Base-by-base conservation (phyloP, 2,329 filamentous ascomycete genomes). In the Pseudofabraea citricarpa region DNA sequence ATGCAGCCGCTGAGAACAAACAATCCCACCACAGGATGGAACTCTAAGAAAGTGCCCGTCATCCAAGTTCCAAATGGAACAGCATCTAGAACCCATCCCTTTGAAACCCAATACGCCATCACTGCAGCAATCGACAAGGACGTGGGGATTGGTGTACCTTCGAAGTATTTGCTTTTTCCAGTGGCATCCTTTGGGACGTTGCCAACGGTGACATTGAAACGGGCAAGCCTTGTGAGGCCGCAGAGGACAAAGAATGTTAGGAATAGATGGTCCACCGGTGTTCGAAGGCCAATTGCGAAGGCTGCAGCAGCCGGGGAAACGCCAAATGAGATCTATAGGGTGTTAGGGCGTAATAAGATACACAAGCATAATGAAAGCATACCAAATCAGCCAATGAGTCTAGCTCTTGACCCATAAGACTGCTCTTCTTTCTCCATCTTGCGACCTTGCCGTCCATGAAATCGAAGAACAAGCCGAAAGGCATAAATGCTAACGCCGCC, bases 361-460 rank as follows among this genome's bases (percentile, higher is more conserved):
- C 36, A 12, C 40, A 40, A 18, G 13, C 29, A 22, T 20, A 4
- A 22, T 12, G 6, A 20, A 16, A 27, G 59, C 79, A 21, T 83
- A 95, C 90, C 73, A 98, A 65, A 64, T 98, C 93, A 43, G 93
- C 93, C 37, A 98, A 75, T 6, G 91, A 97, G 66, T 98, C 93
- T 44, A 98, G 73, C 68, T 98, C 93, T 67, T 96, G 91, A 10
- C 93, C 93, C 91, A 98, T 97, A 63, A 98, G 74, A 57, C 87
- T 94, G 59, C 88, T 93, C 83, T 96, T 98, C 70, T 89, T 85
- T 64, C 93, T 82, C 93, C 93, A 97, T 53, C 93, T 77, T 51
- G 93, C 93, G 44, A 98, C 90, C 63, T 90, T 93, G 61, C 93
- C 93, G 65, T 98, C 93, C 76, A 97, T 89, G 62, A 95, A 94